Percentiles rank a stretch among this genome's conserved stretches.
phyloP scores from a whole-genome alignment of 2,329 filamentous ascomycete species.

The Talaromyces sp. region DNA sequence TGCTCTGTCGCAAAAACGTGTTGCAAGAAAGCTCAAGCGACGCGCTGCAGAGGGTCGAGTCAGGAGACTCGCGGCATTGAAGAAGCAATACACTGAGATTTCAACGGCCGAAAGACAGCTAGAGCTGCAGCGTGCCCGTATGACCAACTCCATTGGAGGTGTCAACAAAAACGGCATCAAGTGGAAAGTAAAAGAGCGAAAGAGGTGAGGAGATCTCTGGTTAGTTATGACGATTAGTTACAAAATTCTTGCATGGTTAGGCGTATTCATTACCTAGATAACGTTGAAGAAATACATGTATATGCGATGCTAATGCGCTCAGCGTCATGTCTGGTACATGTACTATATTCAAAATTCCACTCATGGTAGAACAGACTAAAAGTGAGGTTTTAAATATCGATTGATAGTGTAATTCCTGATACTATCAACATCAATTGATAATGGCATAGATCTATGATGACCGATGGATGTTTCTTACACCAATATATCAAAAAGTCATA shows the following conservation, averaged over 20 bases:
- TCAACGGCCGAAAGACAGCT: slow-evolving; percentile 52
- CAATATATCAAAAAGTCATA: neutral
- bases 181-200: slow-evolving; percentile 61
- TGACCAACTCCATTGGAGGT: slow-evolving; percentile 57
- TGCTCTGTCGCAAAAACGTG: slow-evolving; percentile 32
- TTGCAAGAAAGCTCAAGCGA: slow-evolving; percentile 44
- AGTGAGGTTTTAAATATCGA: too few relatives aligned
- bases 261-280: neutral
- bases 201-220: slow-evolving; percentile 39
- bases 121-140: slow-evolving; percentile 57
- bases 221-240: neutral
- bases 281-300: neutral
- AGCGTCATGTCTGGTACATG: too few relatives aligned
- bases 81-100: slow-evolving; percentile 53
- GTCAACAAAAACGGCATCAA: slow-evolving; percentile 61
- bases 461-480: too few relatives aligned
- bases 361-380: too few relatives aligned
- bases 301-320: neutral
- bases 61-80: slow-evolving; percentile 49
- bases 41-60: slow-evolving; percentile 45
- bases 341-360: too few relatives aligned
- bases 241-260: neutral
- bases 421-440: too few relatives aligned
- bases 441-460: too few relatives aligned
- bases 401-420: too few relatives aligned